phyloP scores from a whole-genome alignment of 208 protist species.

The Leishmania mexicana region DNA sequence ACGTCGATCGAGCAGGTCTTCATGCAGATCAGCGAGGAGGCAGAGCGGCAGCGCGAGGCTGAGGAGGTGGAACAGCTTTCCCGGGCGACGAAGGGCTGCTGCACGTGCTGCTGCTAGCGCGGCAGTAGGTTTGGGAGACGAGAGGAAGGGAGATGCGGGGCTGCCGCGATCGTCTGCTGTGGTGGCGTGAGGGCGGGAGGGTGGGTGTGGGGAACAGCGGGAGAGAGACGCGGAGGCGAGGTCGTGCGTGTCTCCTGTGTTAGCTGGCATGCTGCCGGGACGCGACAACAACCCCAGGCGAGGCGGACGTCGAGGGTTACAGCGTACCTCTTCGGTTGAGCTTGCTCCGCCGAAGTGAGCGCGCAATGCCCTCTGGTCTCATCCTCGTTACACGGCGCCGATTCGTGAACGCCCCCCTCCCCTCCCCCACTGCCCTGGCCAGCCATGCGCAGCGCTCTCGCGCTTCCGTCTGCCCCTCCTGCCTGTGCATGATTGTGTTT shows the following conservation, averaged over 20 bases:
- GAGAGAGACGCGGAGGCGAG: neutral
- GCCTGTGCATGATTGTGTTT: too few relatives aligned
- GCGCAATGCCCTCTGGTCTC: neutral
- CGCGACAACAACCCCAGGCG: neutral
- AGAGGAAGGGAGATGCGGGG: neutral
- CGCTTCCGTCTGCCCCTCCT: too few relatives aligned
- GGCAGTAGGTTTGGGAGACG: neutral
- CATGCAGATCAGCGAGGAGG: slow-evolving; percentile 60
- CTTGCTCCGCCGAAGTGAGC: neutral
- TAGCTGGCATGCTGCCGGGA: neutral
- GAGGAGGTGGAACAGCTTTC: slow-evolving; percentile 14
- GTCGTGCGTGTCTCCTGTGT: neutral
- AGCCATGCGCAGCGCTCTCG: neutral
- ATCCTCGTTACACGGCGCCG: neutral
- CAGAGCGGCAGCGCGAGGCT: slow-evolving; percentile 25
- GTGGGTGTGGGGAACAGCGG: neutral
- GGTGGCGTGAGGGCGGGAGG: neutral
- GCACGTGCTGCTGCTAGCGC: neutral
- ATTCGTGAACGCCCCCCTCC: neutral
- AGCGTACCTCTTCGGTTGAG: neutral
- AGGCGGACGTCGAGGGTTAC: neutral
- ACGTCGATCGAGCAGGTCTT: slow-evolving; percentile 34
- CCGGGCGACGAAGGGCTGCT: neutral
- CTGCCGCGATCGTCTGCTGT: neutral
- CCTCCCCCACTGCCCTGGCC: too few relatives aligned